Evolutionary conservation across 2,329 filamentous ascomycete species (phyloP), one percentile per base, ranked within the genome.

Genomic region (Fusarium duplospermum): DNA sequence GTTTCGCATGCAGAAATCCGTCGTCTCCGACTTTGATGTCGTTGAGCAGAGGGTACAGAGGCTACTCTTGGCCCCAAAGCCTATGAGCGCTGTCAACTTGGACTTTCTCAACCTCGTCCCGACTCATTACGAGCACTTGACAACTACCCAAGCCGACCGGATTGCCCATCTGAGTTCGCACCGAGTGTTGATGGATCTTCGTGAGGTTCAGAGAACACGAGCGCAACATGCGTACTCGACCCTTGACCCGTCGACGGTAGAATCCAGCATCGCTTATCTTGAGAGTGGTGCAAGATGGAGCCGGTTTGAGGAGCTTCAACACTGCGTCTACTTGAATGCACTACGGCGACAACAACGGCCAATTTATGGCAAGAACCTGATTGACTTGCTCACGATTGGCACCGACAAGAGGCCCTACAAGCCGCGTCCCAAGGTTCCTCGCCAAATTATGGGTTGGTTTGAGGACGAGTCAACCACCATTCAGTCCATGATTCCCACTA

Each of bases 1-100:
- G 1, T 97, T 98, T 82, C 94, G 95, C 4, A 97, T 98, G 93
- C 88, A 90, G 29, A 93, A 88, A 72, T 97, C 95, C 4, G 91
- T 94, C 4, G 86, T 92, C 10, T 90, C 93, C 3, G 90, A 93
- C 38, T 98, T 92, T 78, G 91, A 93, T 76, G 86, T 90, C 62
- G 93, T 92, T 35, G 93, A 97, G 72, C 84, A 90, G 3, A 86
- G 94, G 29, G 85, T 98, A 50, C 89, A 93, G 22, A 88, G 87
- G 60, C 89, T 89, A 18, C 82, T 97, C 8, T 83, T 94, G n/a
- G 85, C 88, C 22, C 83, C 89, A 38, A 86, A 90, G 56, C 88
- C 89, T 0, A 92, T 93, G 83, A 88, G 86, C 56, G 87, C 85
- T 13, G 91, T 95, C 18, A 93, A 91, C 80, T 82, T 97, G 18